A percentile compares a stretch with the other conserved stretches of the same genome.
Evolutionary conservation across 2,329 filamentous ascomycete genomes (phyloP).

Genomic region (Paraconiothyrium sp.): DNA sequence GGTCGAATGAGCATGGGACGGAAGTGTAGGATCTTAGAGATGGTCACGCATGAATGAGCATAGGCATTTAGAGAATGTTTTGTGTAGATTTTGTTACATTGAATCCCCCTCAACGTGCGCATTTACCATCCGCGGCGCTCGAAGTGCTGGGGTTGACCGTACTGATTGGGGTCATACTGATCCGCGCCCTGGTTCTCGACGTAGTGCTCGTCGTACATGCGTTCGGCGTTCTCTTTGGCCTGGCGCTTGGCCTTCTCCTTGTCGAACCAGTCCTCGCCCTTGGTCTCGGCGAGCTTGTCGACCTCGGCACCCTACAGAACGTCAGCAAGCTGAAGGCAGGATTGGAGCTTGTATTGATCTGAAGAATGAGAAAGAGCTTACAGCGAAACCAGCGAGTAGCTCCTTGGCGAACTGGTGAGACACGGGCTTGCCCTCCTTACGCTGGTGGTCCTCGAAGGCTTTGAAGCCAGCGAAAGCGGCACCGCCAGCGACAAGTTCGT

Average conservation of each 20-base stretch:
- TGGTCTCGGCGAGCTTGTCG: conserved; percentile 74
- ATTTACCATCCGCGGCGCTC: conserved; percentile 41
- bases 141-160: conserved; percentile 45
- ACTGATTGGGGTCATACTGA: conserved; percentile 58
- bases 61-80: neutral
- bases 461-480: conserved; percentile 84
- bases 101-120: too few relatives aligned
- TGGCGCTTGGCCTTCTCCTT: conserved; percentile 58
- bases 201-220: conserved; percentile 62
- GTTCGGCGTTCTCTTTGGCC: conserved; percentile 54
- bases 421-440: conserved; percentile 74
- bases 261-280: conserved; percentile 61
- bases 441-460: conserved; percentile 79
- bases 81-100: neutral
- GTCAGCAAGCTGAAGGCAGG: neutral
- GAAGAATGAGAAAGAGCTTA: neutral
- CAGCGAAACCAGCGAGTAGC: conserved; percentile 73
- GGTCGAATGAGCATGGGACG: neutral
- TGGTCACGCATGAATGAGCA: neutral
- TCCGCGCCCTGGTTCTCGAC: conserved; percentile 50
- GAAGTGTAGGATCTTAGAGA: neutral
- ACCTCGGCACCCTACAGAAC: conserved; percentile 13
- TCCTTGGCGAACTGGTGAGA: conserved; percentile 82
- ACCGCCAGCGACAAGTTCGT: conserved; percentile 79
- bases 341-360: neutral